phyloP scores from a whole-genome alignment of 2,329 filamentous ascomycete genomes.

The Zopfia rhizophila region DNA sequence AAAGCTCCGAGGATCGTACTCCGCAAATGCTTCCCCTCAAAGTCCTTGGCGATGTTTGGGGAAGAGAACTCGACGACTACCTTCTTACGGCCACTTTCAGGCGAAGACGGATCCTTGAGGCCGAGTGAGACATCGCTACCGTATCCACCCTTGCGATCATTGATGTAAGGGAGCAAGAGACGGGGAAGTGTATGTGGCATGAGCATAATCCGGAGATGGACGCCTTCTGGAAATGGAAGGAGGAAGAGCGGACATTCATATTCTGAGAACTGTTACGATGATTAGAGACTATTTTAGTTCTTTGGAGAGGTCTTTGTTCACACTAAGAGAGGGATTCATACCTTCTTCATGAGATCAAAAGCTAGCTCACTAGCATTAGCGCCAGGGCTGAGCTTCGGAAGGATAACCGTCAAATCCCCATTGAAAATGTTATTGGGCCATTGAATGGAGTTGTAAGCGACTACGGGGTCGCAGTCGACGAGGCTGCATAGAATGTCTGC shows the following conservation, averaged over 20 bases:
- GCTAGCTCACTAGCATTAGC: constrained; percentile 28
- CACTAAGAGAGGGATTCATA: constrained; percentile 10
- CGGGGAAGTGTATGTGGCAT: constrained; percentile 67
- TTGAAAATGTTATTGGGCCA: constrained; percentile 44
- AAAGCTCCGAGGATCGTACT: constrained; percentile 74
- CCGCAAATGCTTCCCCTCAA: constrained; percentile 72
- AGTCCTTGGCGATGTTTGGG: constrained; percentile 79
- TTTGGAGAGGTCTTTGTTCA: not conserved
- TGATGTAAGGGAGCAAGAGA: constrained; percentile 71
- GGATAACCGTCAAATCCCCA: constrained; percentile 38
- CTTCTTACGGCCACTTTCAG: constrained; percentile 64
- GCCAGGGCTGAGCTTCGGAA: constrained; percentile 40
- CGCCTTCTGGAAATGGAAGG: constrained; percentile 67
- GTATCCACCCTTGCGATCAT: constrained; percentile 63
- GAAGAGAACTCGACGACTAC: constrained; percentile 77
- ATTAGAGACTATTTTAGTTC: not conserved
- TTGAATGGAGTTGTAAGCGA: constrained; percentile 39
- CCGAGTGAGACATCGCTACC: constrained; percentile 62
- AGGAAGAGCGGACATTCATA: constrained; percentile 72
- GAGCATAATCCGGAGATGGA: constrained; percentile 76
- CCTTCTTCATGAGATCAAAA: constrained; percentile 35
- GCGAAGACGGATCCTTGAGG: constrained; percentile 61
- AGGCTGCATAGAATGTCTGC: constrained; percentile 30
- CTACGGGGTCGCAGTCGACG: constrained; percentile 22
- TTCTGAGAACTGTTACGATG: constrained; percentile 75